Evolutionary conservation across 2,329 filamentous ascomycete species (phyloP).

Genomic region (Fusarium sp.): DNA sequence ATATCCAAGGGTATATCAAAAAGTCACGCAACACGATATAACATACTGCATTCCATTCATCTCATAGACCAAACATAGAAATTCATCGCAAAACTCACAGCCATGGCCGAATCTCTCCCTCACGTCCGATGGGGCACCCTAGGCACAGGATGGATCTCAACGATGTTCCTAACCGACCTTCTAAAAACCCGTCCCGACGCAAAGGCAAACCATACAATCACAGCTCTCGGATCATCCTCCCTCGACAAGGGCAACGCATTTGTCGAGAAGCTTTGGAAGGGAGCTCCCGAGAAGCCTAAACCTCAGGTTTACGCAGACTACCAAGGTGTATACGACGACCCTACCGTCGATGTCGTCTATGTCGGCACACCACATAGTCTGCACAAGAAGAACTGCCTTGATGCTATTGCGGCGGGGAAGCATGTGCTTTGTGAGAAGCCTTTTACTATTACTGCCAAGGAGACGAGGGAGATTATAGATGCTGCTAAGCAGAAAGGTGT

Average conservation of each 20-base stretch:
- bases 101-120: constrained; percentile 3
- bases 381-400: constrained; percentile 57
- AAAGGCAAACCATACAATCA: constrained; percentile 6
- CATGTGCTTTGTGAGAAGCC: constrained; percentile 61
- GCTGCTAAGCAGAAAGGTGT: constrained; percentile 15
- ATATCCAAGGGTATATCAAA: background rate
- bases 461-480: constrained; percentile 11
- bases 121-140: constrained; percentile 25
- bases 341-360: constrained; percentile 58
- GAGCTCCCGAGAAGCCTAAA: background rate
- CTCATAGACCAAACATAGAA: background rate
- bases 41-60: rapidly evolving
- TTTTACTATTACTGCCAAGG: constrained; percentile 48
- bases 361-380: constrained; percentile 60
- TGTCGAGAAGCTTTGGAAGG: constrained; percentile 15
- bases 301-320: constrained; percentile 39
- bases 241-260: background rate
- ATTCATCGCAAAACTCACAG: constrained; percentile 1
- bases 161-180: constrained; percentile 23
- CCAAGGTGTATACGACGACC: constrained; percentile 55
- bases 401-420: constrained; percentile 58
- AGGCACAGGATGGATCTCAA: constrained; percentile 31
- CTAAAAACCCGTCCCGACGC: constrained; percentile 8
- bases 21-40: constrained; percentile 1
- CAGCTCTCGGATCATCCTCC: constrained; percentile 12